Evolutionary conservation across 1,284 basidiomycete genomes (phyloP), one percentile per base, ranked within the genome.

Genomic region (Tausonia pullulans): DNA sequence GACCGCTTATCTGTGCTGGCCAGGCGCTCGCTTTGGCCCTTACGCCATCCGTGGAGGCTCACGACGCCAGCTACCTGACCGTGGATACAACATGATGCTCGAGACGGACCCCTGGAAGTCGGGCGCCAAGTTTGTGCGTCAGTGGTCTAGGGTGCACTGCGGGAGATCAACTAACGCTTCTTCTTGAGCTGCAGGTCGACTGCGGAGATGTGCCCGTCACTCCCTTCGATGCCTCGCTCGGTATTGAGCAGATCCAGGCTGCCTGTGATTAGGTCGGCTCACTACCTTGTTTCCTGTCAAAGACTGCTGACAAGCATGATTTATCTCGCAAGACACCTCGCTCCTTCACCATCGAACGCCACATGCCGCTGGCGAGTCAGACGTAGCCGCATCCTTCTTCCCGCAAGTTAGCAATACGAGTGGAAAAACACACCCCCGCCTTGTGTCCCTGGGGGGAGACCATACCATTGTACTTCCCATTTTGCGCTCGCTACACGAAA

Each of bases 381-480:
- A 27, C 27, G 27, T 27, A 27, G 27, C 27, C 44, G 48, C 11
- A 9, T 48, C 49, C 62, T 68, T 51, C 61, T 63, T 6, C 55
- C 69, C 9, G 67, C 72, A 40, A 64, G 39, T 67, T 39, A 69
- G 70, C 50, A 58, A 62, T 3, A 52, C 41, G 27, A 58, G 41
- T 13, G 50, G 50, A 11, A 51, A 57, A 44, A 48, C 62, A 13
- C 62, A 63, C 49, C 62, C 62, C 8, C 71, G 77, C 27, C 73
- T 79, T 60, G 72, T 79, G 13, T 73, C 76, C 5, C 70, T 78
- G 27, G 78, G 78, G 2, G 78, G 78, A 13, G 78, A 79, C 66
- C 78, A 79, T 68, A 78, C 77, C 4, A 70, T 74, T 39, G 76
- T 77, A 14, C 77, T 85, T 2, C 77, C 77, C 14, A 75, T 78